These are phyloP conservation scores for Backusella circina DNA, from an alignment of 192 early-diverging fungal species.

Conservation along the genomic window DNA sequence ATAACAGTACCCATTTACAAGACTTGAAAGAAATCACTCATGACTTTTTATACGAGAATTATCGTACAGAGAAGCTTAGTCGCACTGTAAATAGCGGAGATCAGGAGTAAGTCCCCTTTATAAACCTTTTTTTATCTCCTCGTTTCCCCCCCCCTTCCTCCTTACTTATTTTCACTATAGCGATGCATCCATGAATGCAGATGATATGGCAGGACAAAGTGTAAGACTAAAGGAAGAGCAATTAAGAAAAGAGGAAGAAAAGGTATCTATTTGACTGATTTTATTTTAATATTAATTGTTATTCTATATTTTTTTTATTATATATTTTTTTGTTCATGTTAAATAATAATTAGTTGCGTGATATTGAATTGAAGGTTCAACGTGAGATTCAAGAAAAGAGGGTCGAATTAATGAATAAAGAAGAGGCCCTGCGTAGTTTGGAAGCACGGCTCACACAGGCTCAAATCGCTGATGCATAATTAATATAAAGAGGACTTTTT, in stretches of 20 bases:
- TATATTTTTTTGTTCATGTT: not conserved
- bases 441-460: constrained; percentile 43
- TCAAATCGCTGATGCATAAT: constrained; percentile 32
- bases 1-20: constrained; percentile 83
- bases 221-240: constrained; percentile 55
- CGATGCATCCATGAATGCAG: constrained; percentile 34
- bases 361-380: constrained; percentile 51
- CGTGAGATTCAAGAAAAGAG: constrained; percentile 54
- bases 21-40: constrained; percentile 98
- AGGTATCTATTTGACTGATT: constrained; percentile 15
- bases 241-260: constrained; percentile 51
- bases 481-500: not conserved
- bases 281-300: not conserved
- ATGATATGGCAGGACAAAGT: constrained; percentile 39
- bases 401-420: constrained; percentile 55
- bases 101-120: constrained; percentile 25
- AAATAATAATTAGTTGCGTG: constrained; percentile 34
- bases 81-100: constrained; percentile 49
- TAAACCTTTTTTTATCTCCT: not conserved
- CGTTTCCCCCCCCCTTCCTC: not conserved
- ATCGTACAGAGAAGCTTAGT: constrained; percentile 88
- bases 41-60: constrained; percentile 91
- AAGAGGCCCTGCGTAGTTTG: constrained; percentile 49
- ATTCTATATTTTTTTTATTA: not conserved
- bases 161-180: constrained; percentile 1